Base-by-base conservation (phyloP, 2,329 filamentous ascomycete species). In the Colletotrichum orbiculare region DNA sequence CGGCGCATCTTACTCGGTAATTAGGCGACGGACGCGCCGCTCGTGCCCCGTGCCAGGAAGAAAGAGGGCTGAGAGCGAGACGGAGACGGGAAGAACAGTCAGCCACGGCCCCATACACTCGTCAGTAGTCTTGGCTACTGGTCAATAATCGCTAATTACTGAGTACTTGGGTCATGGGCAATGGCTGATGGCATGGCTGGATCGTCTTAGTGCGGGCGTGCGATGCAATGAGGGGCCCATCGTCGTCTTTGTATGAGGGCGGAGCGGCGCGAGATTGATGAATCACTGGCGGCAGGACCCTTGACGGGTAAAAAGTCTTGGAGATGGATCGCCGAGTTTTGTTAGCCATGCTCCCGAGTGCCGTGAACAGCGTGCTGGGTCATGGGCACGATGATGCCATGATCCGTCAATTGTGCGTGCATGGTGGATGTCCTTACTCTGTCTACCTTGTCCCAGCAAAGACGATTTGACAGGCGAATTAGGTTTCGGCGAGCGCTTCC, bases 151-250 rank as follows among this genome's bases (percentile, higher is more conserved):
- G 25, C 25, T 25, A n/a, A n/a, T n/a, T n/a, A 25, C 17, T 17
- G 17, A 17, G 17, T 17, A 17, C 25, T 25, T 25, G 25, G 25
- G 25, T 25, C 25, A 25, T 25, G 25, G 50, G 49, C 43, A 61
- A 42, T 45, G 49, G 38, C 12, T 43, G n/a, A n/a, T 37, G 15
- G 25, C 34, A 17, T 48, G 15, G 43, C 43, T 42, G 10, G 33
- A 12, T 43, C n/a, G 34, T 25, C 17, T 49, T 55, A 52, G 57
- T 61, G 62, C 62, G 62, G 57, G 62, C 62, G 57, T 38, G 43
- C 17, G 50, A 54, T 45, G 57, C 57, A 34, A 61, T 50, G 39
- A 52, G 39, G 50, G 57, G 25, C 25, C 25, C 25, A 25, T 25
- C 25, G 25, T 5, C 25, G 25, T 25, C 25, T 25, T 48, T 42